Evolutionary conservation across 768 basidiomycete genomes (phyloP), one percentile per base, ranked within the genome.

Genomic region (Podaxis sp.): DNA sequence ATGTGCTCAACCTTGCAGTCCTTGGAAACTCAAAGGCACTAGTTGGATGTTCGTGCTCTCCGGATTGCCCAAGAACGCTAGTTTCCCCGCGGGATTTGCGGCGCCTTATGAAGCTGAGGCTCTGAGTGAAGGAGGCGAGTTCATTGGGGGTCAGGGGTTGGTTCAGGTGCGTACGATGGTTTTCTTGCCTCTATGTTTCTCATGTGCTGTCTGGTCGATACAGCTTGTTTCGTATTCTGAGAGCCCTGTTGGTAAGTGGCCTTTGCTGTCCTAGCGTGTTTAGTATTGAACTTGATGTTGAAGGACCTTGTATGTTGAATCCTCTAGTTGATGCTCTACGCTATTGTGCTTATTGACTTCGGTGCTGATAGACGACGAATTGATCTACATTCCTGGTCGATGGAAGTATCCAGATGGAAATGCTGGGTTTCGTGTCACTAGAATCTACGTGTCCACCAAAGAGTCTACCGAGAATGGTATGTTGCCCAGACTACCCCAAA

Each of bases 401-500:
- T 77, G 74, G 74, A 74, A 72, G 51, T 75, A 75, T 59, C 51
- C 65, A 2, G 64, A 72, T 54, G 71, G 68, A 2, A 65, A 53
- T 0, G 53, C 61, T 19, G 74, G 68, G 1, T 72, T 67, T 40
- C 73, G 76, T 17, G 66, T 76, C 38, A 77, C 76, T 4, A 70
- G 73, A 28, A 75, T 77, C 7, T 77, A 72, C 61, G 76, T 76
- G 9, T 77, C 75, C 1, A 54, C 71, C 3, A 72, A 70, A 53
- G 73, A 63, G 28, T 73, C 71, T 4, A 71, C 70, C 6, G 64
- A 69, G 40, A 74, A 74, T 46, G 75, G 76, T 74, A 63, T 36
- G 67, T n/a, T 17, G 0, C n/a, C 9, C 4, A 6, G 19, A 17
- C 13, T 19, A 8, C 42, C 40, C 44, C n/a, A 17, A 46, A 46